A percentile compares a stretch with the other conserved stretches of the same genome.
phyloP scores from a whole-genome alignment of 371 early-diverging fungal genomes.

The Mortierella sp. region DNA sequence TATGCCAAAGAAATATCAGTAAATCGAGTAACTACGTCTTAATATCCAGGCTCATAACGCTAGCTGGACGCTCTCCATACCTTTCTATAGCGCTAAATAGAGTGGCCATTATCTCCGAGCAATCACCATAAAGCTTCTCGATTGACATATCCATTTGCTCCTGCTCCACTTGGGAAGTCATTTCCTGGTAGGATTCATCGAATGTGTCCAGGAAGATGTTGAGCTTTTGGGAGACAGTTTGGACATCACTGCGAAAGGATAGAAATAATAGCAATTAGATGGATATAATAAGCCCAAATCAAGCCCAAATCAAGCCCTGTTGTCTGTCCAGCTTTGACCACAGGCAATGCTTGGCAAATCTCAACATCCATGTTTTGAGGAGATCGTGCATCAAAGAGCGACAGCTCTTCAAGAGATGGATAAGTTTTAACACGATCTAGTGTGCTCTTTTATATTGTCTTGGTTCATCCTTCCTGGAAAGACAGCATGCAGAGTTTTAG shows the following conservation, averaged over 20 bases:
- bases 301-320: background rate
- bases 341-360: background rate
- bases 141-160: constrained; percentile 45
- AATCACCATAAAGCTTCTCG: constrained; percentile 56
- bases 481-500: background rate
- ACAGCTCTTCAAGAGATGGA: background rate
- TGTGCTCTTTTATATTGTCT: background rate
- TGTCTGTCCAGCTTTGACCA: no score
- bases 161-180: constrained; percentile 30
- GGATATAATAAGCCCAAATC: background rate
- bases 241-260: constrained; percentile 34
- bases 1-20: background rate
- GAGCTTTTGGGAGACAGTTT: constrained; percentile 43
- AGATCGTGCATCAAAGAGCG: background rate
- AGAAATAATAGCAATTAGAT: constrained; percentile 3
- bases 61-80: constrained; percentile 11
- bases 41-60: no score
- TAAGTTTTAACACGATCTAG: background rate
- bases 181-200: constrained; percentile 55
- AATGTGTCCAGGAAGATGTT: constrained; percentile 53
- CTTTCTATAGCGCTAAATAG: constrained; percentile 42
- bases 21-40: background rate
- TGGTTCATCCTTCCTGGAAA: background rate
- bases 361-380: background rate
- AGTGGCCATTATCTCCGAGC: constrained; percentile 50